Evolutionary conservation across 768 basidiomycete genomes (phyloP), one percentile per base, ranked within the genome.

Genomic region (Collybiopsis luxurians): DNA sequence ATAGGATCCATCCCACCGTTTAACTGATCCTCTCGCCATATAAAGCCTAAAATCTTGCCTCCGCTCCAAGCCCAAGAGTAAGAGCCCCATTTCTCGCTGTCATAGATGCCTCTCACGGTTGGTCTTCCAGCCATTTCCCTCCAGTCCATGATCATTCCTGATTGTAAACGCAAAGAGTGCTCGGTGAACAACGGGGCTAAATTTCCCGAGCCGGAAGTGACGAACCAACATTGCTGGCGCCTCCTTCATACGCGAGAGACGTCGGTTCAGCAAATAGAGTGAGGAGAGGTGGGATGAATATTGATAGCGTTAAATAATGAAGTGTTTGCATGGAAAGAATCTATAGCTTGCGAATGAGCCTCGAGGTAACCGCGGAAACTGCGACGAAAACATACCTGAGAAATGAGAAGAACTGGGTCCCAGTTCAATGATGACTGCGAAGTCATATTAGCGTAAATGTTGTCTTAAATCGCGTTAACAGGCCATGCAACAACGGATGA

Each of bases 121-220:
- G 90, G 85, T 51, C 82, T 73, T 3, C 93, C 90, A 1, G 95
- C 90, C 84, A 99, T 88, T 71, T 98, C 91, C 45, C 94, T 81
- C 97, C 97, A 99, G 73, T 98, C 95, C 87, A 99, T 93, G 36
- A 98, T 76, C 88, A 94, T 92, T 2, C 88, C 89, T 88, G 59
- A 31, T 39, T 30, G 43, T 21, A 10, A 21, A n/a, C 21, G 54
- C 47, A 30, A 44, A 45, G 45, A 27, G 21, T 39, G 42, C 52
- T 26, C n/a, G 39, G 19, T n/a, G 53, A 57, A 21, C 17, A 1
- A 43, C 38, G n/a, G 19, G 11, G 15, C 4, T 10, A 24, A 30
- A 36, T 1, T 7, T 19, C 45, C 28, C 23, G 30, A 9, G 21
- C 34, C 46, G 13, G 38, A 31, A 60, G 34, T 17, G 57, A 70